Evolutionary conservation across 225 moss, liverwort and hornwort genomes (phyloP).

Genomic region (Straminergon stramineum): DNA sequence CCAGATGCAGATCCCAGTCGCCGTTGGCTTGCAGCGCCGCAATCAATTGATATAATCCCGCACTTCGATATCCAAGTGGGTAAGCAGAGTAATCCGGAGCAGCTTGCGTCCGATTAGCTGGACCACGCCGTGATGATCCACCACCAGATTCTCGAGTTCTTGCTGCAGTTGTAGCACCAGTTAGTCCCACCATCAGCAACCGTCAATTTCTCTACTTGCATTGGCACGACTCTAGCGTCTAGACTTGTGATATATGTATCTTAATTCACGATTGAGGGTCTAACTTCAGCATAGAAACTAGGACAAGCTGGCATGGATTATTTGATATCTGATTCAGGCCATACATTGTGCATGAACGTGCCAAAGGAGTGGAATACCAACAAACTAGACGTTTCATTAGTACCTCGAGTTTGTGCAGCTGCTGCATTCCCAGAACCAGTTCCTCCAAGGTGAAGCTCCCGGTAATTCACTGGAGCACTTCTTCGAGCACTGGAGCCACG

Average conservation of each 20-base stretch:
- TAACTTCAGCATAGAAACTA: neutral
- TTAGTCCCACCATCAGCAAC: neutral
- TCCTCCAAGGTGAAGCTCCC: neutral
- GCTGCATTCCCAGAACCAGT: too few relatives aligned
- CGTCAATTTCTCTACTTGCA: neutral
- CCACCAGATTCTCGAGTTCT: too few relatives aligned
- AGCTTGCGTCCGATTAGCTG: neutral
- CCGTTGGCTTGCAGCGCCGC: fast-evolving
- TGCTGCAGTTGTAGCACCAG: neutral
- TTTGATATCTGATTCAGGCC: too few relatives aligned
- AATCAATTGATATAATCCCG: neutral
- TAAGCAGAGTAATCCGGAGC: neutral
- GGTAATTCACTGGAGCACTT: neutral
- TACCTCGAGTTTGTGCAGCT: neutral
- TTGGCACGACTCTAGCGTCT: neutral
- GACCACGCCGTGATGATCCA: neutral
- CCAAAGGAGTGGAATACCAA: neutral
- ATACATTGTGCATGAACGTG: too few relatives aligned
- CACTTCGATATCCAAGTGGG: neutral
- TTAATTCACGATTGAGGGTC: neutral
- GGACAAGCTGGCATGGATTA: neutral
- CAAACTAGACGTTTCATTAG: neutral
- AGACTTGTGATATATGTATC: neutral
- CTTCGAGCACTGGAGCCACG: too few relatives aligned
- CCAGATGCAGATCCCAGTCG: neutral